Conservation (phyloP, 352 stramenopile species). For the Plasmopara halstedii region DNA sequence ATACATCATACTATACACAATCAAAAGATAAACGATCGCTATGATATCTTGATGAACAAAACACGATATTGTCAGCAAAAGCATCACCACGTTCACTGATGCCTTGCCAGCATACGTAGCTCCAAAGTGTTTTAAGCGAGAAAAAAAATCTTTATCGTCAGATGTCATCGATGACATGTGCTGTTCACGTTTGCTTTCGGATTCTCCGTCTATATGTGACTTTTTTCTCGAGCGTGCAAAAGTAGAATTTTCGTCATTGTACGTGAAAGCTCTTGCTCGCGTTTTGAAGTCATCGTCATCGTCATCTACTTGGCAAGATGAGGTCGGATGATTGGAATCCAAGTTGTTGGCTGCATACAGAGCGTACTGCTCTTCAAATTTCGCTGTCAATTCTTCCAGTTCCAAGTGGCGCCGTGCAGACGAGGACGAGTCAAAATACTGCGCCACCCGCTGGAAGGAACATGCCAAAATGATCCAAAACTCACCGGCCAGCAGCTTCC, state of each 20-base stretch:
- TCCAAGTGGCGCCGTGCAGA: slow-evolving; percentile 27
- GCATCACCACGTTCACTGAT: slow-evolving; percentile 71
- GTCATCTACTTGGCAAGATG: slow-evolving; percentile 45
- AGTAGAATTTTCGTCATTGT: slow-evolving; percentile 18
- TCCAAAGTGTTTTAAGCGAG: slow-evolving; percentile 53
- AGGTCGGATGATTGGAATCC: slow-evolving; percentile 30
- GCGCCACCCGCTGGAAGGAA: slow-evolving; percentile 54
- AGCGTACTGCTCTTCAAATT: slow-evolving; percentile 46
- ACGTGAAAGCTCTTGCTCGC: slow-evolving; percentile 26
- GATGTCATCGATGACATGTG: slow-evolving; percentile 10
- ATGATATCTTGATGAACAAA: slow-evolving; percentile 76
- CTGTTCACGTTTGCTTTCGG: slow-evolving; percentile 6
- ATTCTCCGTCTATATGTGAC: neutral
- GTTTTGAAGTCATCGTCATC: slow-evolving; percentile 44
- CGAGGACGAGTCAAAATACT: slow-evolving; percentile 60
- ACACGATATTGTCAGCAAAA: slow-evolving; percentile 66
- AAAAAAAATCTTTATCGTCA: slow-evolving; percentile 54
- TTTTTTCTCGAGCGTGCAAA: slow-evolving; percentile 10
- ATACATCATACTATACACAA: slow-evolving; percentile 81
- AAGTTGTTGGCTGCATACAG: slow-evolving; percentile 31
- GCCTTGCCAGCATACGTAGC: slow-evolving; percentile 66
- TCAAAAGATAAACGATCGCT: slow-evolving; percentile 67
- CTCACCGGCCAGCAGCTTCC: slow-evolving; percentile 41
- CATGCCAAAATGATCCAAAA: slow-evolving; percentile 73
- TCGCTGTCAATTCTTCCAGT: slow-evolving; percentile 25